A percentile compares a stretch with the other conserved stretches of the same genome.
phyloP scores from a whole-genome alignment of 2,329 filamentous ascomycete species.

The Thermoascus crustaceus region DNA sequence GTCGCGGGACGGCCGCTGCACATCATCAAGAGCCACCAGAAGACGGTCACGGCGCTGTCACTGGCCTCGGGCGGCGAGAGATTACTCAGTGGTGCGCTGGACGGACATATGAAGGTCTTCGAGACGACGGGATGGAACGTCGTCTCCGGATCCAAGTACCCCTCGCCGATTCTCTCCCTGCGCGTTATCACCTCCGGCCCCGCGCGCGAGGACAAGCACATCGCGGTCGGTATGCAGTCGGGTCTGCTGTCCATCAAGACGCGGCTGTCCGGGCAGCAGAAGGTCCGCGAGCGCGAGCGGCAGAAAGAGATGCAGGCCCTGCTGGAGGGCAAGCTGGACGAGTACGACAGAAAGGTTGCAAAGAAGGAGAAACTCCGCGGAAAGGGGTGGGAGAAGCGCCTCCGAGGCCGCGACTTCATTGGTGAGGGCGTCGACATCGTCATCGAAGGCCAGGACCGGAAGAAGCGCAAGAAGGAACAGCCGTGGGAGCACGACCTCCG shows the following conservation, averaged over 20 bases:
- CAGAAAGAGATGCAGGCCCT: constrained; percentile 80
- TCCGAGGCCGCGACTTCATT: constrained; percentile 66
- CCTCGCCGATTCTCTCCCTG: constrained; percentile 79
- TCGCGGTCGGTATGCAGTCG: constrained; percentile 90
- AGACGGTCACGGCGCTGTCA: constrained; percentile 84
- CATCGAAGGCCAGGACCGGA: constrained; percentile 60
- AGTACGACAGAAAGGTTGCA: constrained; percentile 63
- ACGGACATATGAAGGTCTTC: constrained; percentile 95
- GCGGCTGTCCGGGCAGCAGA: constrained; percentile 74
- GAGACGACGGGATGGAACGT: constrained; percentile 94
- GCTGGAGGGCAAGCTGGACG: constrained; percentile 66
- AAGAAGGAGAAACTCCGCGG: constrained; percentile 59
- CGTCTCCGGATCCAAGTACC: constrained; percentile 89
- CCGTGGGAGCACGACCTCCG: constrained; percentile 76
- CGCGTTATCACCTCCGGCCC: constrained; percentile 62
- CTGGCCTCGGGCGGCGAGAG: constrained; percentile 72
- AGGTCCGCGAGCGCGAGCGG: constrained; percentile 64
- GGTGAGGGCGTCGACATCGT: constrained; percentile 83
- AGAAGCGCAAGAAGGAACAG: constrained; percentile 57
- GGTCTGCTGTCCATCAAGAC: constrained; percentile 88
- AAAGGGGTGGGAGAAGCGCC: constrained; percentile 53
- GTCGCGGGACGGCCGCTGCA: constrained; percentile 82
- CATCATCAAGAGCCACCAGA: constrained; percentile 89
- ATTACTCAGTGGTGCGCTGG: constrained; percentile 78
- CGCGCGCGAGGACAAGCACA: constrained; percentile 74